Base-by-base conservation (phyloP, 1,139 yeast genomes). In the Lodderomyces beijingensis region DNA sequence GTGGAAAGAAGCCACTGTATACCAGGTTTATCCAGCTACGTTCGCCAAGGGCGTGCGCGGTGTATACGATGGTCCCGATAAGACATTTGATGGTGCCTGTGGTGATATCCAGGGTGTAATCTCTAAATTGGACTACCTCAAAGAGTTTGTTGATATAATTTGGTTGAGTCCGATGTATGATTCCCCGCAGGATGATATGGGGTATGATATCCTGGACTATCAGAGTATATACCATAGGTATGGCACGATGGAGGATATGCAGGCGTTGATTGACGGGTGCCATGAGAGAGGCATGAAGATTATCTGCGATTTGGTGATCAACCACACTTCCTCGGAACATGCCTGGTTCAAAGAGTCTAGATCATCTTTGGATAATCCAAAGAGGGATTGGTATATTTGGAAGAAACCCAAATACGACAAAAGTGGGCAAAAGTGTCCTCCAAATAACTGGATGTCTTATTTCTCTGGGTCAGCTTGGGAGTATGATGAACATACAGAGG, bases 361-460 rank as follows among this genome's bases (percentile, higher is more conserved):
- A 38, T 59, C 72, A 10, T 67, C 76, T 6, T 65, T 59, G 46
- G 56, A 59, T 31, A 74, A 67, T 49, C 70, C 79, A 13, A 75
- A 76, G 55, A 62, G 81, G 49, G 77, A 75, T 50, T 76, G 81
- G 81, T 76, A 74, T 53, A 62, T 73, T 44, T 75, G 80, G 81
- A 65, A 61, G 39, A 65, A 68, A 25, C 66, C 78, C 15, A 59
- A 51, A 38, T 65, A 59, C 46, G 77, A 69, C 42, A 59, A 48
- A 16, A 42, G 65, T 4, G 79, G 79, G 16, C 59, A 62, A 29
- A 63, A 77, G 51, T 61, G 56, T 15, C 77, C 79, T 16, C 79
- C 79, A 15, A 74, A 70, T 56, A 75, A 75, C 52, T 75, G 81
- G 80, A 45, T 46, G 14, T 69, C 78, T 3, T 55, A 55, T 42